Percentiles rank a stretch among this genome's conserved stretches.
phyloP scores from a whole-genome alignment of 306 rosid species.

The Delonix regia region DNA sequence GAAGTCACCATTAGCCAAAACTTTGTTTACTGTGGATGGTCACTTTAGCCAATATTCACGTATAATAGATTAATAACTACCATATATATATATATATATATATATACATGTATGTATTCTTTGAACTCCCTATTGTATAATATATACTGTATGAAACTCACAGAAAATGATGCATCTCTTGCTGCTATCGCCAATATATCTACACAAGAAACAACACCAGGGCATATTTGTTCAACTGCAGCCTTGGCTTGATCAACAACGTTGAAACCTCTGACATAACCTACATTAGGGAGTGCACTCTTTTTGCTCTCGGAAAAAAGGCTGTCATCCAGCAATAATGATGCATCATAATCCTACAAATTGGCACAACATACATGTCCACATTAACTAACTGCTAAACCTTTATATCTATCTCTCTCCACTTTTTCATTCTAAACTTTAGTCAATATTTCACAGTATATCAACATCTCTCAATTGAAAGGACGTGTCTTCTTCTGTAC shows the following conservation, averaged over 20 bases:
- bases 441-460: too few relatives aligned
- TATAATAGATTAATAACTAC: too few relatives aligned
- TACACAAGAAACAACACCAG: conserved; percentile 32
- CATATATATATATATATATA: neutral
- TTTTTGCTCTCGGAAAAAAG: conserved; percentile 33
- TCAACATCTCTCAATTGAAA: too few relatives aligned
- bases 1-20: conserved; percentile 36
- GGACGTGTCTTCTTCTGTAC: too few relatives aligned
- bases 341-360: conserved; percentile 54
- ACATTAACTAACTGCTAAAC: neutral
- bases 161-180: conserved; percentile 67
- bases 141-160: conserved; percentile 3
- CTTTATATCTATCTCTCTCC: too few relatives aligned
- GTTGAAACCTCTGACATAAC: conserved; percentile 50
- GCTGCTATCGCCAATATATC: conserved; percentile 59
- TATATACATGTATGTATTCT: too few relatives aligned
- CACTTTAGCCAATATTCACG: neutral
- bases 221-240: conserved; percentile 58
- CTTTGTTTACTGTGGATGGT: conserved; percentile 31
- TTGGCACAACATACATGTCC: neutral
- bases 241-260: conserved; percentile 61
- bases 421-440: too few relatives aligned
- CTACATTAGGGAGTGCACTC: conserved; percentile 16
- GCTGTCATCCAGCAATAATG: conserved; percentile 46
- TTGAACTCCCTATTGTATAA: too few relatives aligned